Percentiles rank a stretch among this genome's conserved stretches.
phyloP scores from a whole-genome alignment of 371 early-diverging fungal species.

The Vairimorpha ceranae region DNA sequence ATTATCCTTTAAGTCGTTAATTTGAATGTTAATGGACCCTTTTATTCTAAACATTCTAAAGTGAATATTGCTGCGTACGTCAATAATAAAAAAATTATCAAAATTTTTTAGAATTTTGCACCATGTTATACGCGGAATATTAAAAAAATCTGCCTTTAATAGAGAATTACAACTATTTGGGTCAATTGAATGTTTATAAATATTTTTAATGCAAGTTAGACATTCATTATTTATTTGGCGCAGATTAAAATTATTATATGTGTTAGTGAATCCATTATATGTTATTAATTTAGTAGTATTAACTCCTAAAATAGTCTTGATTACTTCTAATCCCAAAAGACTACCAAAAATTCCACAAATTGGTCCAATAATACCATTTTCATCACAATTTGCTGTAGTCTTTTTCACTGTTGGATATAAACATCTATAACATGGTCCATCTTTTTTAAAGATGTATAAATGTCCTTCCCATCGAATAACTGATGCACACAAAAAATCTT shows the following conservation, averaged over 20 bases:
- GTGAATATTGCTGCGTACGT: slow-evolving; percentile 34
- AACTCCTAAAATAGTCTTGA: slow-evolving; percentile 65
- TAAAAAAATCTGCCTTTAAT: not conserved
- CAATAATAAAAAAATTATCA: slow-evolving; percentile 39
- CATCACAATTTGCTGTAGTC: slow-evolving; percentile 82
- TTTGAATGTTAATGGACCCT: slow-evolving; percentile 47
- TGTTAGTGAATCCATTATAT: slow-evolving; percentile 38
- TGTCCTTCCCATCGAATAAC: slow-evolving; percentile 87
- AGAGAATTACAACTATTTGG: not conserved
- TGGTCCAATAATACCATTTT: slow-evolving; percentile 92
- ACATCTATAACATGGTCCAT: slow-evolving; percentile 91
- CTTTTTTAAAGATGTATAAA: slow-evolving; percentile 69
- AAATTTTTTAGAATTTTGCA: slow-evolving; percentile 12
- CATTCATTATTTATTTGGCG: slow-evolving; percentile 4
- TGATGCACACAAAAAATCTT: slow-evolving; percentile 82
- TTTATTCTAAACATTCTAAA: slow-evolving; percentile 44
- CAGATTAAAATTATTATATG: slow-evolving; percentile 13
- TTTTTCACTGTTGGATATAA: slow-evolving; percentile 70
- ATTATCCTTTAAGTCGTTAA: slow-evolving; percentile 14
- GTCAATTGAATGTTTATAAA: not conserved
- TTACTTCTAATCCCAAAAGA: slow-evolving; percentile 82
- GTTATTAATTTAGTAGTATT: slow-evolving; percentile 20
- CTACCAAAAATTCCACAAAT: slow-evolving; percentile 79
- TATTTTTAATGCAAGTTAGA: not conserved
- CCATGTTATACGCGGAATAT: slow-evolving; percentile 31